Evolutionary conservation across 2,329 filamentous ascomycete genomes (phyloP), one percentile per base, ranked within the genome.

Genomic region (Macrophomina pseudophaseolina): DNA sequence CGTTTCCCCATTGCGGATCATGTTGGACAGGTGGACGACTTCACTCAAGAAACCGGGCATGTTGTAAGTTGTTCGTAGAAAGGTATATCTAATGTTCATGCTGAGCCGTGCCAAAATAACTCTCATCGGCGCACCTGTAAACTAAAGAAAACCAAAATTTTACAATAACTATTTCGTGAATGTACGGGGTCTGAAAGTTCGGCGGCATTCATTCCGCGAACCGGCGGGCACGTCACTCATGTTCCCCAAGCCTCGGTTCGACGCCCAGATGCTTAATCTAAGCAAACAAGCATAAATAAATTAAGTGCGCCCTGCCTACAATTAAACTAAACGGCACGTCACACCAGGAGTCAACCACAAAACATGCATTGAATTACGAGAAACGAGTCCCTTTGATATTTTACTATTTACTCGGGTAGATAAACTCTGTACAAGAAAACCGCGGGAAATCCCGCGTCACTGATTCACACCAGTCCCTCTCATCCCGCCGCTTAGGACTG

Each of bases 341-440:
- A 28, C 42, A 54, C 46, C 71, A 68, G 44, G 35, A 51, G 46
- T 68, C 69, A 63, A 49, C 65, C 33, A 71, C 64, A 11, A 33
- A 49, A 23, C 18, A n/a, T 30, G 16, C 42, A 44, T 9, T n/a
- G 7, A 16, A 12, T 44, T 14, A 6, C 42, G 42, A n/a, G 8
- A 44, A 44, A 44, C 23, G 35, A 12, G 11, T 7, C 3, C 38
- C 8, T n/a, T 44, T 6, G 16, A 44, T 44, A 16, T 44, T 5
- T 44, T 14, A 14, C 23, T 44, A 38, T 38, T 12, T 38, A 38
- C 35, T 44, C 42, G 16, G 42, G 16, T 44, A 5, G 12, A 44
- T 14, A 5, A 14, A 12, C 12, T 44, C 16, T 44, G 42, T 44
- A 44, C 46, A 49, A 49, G 18, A 8, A 30, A 49, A 40, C 3